Percentiles rank a stretch among this genome's conserved stretches.
phyloP scores from a whole-genome alignment of 768 basidiomycete genomes.

The Megacollybia marginata region DNA sequence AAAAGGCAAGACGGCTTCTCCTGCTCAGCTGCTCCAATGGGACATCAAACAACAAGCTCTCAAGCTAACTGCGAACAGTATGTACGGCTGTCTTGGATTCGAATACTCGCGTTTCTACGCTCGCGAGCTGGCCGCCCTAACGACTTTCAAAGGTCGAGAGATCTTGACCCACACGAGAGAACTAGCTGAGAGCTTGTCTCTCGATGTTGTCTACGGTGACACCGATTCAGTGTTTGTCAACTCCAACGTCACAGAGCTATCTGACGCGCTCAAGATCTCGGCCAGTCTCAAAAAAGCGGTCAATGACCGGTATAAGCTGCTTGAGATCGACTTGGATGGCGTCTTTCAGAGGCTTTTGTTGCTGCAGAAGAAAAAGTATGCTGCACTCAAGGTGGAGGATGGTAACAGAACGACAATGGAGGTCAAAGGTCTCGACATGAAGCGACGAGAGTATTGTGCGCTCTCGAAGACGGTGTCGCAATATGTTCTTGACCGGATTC shows the following conservation, averaged over 20 bases:
- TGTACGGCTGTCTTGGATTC: constrained; percentile 99
- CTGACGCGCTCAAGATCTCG: constrained; percentile 88
- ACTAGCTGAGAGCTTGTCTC: constrained; percentile 79
- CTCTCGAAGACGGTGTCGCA: constrained; percentile 90
- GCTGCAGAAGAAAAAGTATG: constrained; percentile 99
- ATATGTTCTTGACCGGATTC: constrained; percentile 82
- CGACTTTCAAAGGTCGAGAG: constrained; percentile 96
- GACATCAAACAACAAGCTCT: constrained; percentile 97
- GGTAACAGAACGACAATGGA: constrained; percentile 72
- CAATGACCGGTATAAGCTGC: constrained; percentile 89
- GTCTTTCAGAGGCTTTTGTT: constrained; percentile 89
- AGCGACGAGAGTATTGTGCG: constrained; percentile 89
- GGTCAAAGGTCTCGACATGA: constrained; percentile 98
- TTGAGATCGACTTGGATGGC: constrained; percentile 95
- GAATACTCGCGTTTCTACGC: constrained; percentile 97
- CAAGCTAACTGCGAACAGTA: constrained; percentile 98
- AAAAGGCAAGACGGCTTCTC: constrained; percentile 75
- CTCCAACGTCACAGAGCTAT: constrained; percentile 83
- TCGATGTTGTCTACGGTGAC: constrained; percentile 97
- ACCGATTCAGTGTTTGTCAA: constrained; percentile 99
- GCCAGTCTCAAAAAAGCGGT: constrained; percentile 91
- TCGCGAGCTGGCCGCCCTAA: constrained; percentile 91
- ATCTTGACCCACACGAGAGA: constrained; percentile 92
- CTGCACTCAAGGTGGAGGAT: constrained; percentile 91
- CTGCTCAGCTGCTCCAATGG: constrained; percentile 82